These are phyloP conservation scores for Ophiostoma tasmaniense DNA, from an alignment of 2,329 filamentous ascomycete genomes.

Conservation along the genomic window DNA sequence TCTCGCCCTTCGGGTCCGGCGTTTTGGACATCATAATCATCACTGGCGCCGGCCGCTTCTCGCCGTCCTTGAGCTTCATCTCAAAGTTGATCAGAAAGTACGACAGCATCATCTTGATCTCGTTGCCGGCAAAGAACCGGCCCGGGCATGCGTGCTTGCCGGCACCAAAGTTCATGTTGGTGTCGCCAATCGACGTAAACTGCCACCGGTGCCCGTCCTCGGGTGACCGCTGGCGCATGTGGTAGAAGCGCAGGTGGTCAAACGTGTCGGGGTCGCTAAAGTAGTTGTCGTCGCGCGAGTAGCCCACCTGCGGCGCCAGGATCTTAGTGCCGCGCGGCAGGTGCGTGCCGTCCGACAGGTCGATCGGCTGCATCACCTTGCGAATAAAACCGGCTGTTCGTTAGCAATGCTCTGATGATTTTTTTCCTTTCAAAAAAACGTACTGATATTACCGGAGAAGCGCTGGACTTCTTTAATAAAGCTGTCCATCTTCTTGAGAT, in stretches of 20 bases:
- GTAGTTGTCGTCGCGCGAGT: constrained; percentile 34
- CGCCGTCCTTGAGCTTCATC: constrained; percentile 32
- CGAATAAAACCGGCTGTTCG: constrained; percentile 34
- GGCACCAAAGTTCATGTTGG: constrained; percentile 39
- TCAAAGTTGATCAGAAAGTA: constrained; percentile 38
- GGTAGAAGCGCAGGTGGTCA: constrained; percentile 43
- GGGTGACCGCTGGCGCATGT: constrained; percentile 31
- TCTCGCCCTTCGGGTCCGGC: constrained; percentile 33
- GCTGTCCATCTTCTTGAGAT: constrained; percentile 40
- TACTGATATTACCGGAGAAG: constrained; percentile 36
- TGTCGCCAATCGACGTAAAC: constrained; percentile 35
- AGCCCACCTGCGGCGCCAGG: constrained; percentile 34
- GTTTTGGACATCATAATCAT: constrained; percentile 37
- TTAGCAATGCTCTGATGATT: no score
- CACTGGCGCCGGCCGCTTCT: constrained; percentile 33
- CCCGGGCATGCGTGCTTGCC: constrained; percentile 42
- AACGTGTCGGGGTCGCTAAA: constrained; percentile 36
- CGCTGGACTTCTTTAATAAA: constrained; percentile 40
- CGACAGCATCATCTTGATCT: constrained; percentile 38
- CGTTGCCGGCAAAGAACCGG: constrained; percentile 39
- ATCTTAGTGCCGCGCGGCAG: constrained; percentile 37
- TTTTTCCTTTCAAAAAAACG: constrained; percentile 22
- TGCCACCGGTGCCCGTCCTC: constrained; percentile 35
- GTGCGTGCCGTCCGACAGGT: constrained; percentile 37
- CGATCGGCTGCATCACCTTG: constrained; percentile 38